Percentiles rank a stretch among this genome's conserved stretches.
Evolutionary conservation across 345 rosid species (phyloP).

Genomic region (Gossypium arboreum): DNA sequence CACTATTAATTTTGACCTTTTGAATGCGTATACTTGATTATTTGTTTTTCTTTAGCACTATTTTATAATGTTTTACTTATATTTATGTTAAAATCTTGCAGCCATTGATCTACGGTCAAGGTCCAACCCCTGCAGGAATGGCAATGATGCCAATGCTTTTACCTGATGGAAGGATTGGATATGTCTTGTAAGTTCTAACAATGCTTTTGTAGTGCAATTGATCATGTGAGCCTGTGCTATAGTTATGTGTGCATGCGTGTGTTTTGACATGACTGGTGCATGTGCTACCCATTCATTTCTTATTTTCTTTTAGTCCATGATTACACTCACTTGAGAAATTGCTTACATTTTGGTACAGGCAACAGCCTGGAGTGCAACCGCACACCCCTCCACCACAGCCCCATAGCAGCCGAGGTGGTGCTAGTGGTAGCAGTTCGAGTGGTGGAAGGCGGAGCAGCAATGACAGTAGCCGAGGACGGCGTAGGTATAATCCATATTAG

Average conservation of each 20-base stretch:
- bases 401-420: conserved; percentile 37
- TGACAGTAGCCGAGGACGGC: conserved; percentile 59
- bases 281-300: not conserved
- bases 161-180: conserved; percentile 96
- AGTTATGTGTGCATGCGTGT: too few species aligned
- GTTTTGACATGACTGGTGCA: not conserved
- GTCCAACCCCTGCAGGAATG: conserved; percentile 75
- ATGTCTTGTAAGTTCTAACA: conserved; percentile 65
- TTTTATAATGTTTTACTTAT: conserved; percentile 2
- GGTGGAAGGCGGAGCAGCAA: conserved; percentile 50
- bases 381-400: conserved; percentile 47
- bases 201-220: conserved; percentile 1
- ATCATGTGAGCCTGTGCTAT: not conserved
- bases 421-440: conserved; percentile 52
- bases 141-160: conserved; percentile 96
- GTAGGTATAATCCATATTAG: conserved; percentile 73
- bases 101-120: conserved; percentile 85
- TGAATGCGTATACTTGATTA: not conserved
- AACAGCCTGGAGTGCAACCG: conserved; percentile 76
- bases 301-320: not conserved
- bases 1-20: not conserved
- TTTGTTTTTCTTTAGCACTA: not conserved
- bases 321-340: not conserved
- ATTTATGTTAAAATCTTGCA: conserved; percentile 32
- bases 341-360: conserved; percentile 38